These are phyloP conservation scores for Inga leiocalycina DNA, from an alignment of 306 rosid genomes.

Conservation along the genomic window DNA sequence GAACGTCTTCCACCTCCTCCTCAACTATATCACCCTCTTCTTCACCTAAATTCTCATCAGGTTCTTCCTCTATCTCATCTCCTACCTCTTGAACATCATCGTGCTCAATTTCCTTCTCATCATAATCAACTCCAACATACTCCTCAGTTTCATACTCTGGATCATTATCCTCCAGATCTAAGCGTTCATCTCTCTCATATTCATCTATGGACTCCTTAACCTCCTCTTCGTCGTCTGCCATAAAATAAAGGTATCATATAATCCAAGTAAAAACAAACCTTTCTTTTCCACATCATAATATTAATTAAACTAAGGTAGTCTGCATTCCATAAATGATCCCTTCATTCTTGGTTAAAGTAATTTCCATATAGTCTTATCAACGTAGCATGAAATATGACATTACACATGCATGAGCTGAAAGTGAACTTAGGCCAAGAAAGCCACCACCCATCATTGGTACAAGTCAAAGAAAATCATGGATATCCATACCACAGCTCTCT, in stretches of 20 bases:
- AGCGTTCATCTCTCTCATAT: constrained; percentile 82
- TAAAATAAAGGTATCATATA: constrained; percentile 42
- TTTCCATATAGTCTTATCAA: not conserved
- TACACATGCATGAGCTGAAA: constrained; percentile 16
- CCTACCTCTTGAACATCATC: constrained; percentile 71
- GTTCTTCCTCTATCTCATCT: constrained; percentile 77
- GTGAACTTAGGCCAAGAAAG: constrained; percentile 9
- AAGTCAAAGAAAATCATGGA: not conserved
- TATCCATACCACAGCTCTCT: not conserved
- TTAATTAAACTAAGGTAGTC: constrained; percentile 22
- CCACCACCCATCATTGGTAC: not conserved
- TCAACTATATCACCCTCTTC: constrained; percentile 81
- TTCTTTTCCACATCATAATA: constrained; percentile 36
- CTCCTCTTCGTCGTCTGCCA: constrained; percentile 85
- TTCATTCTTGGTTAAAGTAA: constrained; percentile 18
- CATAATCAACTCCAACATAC: constrained; percentile 85
- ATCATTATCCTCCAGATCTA: constrained; percentile 96
- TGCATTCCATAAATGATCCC: constrained; percentile 26
- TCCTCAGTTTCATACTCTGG: constrained; percentile 92
- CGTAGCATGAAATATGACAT: constrained; percentile 7
- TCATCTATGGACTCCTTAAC: constrained; percentile 80
- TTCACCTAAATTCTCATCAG: constrained; percentile 70
- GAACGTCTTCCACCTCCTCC: constrained; percentile 80
- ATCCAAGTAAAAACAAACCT: constrained; percentile 43
- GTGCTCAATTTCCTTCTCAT: constrained; percentile 90